A percentile compares a stretch with the other conserved stretches of the same genome.
phyloP scores from a whole-genome alignment of 2,329 filamentous ascomycete genomes.

The Trichoderma endophyticum region DNA sequence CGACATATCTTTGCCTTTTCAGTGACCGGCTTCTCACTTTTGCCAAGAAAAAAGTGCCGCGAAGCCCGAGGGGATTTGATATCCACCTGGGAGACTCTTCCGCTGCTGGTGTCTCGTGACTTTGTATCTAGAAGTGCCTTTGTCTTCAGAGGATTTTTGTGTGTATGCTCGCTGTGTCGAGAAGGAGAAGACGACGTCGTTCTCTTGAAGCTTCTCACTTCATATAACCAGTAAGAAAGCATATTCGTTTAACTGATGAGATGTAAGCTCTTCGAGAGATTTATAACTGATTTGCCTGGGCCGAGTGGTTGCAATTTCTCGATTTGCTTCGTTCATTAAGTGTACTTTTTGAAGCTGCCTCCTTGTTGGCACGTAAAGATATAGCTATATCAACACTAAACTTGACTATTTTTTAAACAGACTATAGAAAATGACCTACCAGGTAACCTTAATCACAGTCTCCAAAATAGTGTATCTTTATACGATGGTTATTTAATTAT shows the following conservation, averaged over 20 bases:
- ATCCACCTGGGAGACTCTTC: background rate
- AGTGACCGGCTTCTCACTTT: background rate
- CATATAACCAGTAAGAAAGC: too few relatives aligned
- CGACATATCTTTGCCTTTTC: background rate
- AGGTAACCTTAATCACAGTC: background rate
- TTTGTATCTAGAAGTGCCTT: background rate
- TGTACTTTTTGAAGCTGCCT: background rate
- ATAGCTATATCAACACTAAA: background rate
- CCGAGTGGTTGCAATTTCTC: background rate
- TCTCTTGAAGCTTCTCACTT: background rate
- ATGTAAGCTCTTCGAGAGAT: background rate
- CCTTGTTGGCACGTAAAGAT: background rate
- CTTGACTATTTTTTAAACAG: background rate
- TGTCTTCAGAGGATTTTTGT: background rate
- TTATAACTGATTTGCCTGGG: background rate
- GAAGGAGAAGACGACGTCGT: background rate
- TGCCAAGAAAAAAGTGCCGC: background rate
- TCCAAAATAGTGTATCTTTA: background rate
- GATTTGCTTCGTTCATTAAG: background rate
- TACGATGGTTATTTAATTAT: background rate
- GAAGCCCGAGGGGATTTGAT: background rate
- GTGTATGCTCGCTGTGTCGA: background rate
- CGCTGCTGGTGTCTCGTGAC: background rate
- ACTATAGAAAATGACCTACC: background rate
- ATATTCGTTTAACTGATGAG: background rate